Conservation (phyloP, 495 filamentous ascomycete genomes). For the Penicillium cinerascens region DNA sequence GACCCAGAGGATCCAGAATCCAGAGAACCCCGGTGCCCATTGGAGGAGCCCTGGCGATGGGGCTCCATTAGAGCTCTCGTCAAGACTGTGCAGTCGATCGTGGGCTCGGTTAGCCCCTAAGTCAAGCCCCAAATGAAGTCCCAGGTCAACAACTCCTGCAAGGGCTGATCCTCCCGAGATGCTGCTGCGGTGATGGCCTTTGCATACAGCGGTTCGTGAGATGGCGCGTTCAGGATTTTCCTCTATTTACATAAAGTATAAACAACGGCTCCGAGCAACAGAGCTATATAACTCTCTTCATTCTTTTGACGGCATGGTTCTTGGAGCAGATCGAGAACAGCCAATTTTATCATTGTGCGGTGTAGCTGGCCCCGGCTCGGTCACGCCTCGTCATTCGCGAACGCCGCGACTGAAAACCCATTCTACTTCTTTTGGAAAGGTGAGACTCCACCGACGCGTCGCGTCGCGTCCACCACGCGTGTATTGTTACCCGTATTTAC, state of each 20-base stretch:
- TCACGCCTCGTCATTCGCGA: not conserved
- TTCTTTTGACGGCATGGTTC: not conserved
- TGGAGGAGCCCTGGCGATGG: not conserved
- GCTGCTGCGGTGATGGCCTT: constrained; percentile 13
- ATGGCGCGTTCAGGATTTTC: not conserved
- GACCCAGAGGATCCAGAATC: too few relatives aligned
- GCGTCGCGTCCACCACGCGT: constrained; percentile 11
- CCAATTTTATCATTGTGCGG: constrained; percentile 14
- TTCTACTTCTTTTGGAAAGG: constrained; percentile 14
- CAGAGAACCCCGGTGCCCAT: not conserved
- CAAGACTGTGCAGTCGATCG: constrained; percentile 2
- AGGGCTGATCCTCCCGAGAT: constrained; percentile 18
- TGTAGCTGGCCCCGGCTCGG: not conserved
- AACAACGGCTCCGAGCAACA: not conserved
- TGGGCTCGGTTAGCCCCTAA: constrained; percentile 1
- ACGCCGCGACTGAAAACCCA: not conserved
- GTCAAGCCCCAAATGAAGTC: not conserved
- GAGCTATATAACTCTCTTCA: not conserved
- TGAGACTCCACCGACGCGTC: constrained; percentile 11
- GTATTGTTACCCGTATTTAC: not conserved
- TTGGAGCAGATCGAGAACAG: not conserved
- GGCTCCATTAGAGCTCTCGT: not conserved
- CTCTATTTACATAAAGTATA: not conserved
- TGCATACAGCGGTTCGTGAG: constrained; percentile 2
- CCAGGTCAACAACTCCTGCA: constrained; percentile 1